Conservation (phyloP, 257 asterid species). For the Salvia miltiorrhiza region DNA sequence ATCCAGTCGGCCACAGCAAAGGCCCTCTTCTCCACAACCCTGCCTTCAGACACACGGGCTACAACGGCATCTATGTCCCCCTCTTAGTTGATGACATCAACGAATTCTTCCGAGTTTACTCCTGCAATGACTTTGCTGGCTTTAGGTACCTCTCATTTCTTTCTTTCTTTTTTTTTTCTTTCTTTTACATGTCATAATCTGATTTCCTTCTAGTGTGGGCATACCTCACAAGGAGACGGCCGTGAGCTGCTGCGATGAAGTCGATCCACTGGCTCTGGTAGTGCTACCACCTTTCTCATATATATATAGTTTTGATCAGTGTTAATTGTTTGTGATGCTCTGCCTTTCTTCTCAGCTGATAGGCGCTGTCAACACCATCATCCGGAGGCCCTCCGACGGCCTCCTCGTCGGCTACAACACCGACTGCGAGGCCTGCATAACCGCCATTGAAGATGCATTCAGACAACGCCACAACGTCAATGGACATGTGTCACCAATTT, state of each 20-base stretch:
- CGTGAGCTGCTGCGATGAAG: constrained; percentile 61
- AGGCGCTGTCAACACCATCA: constrained; percentile 71
- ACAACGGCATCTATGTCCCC: constrained; percentile 69
- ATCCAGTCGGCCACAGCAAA: constrained; percentile 69
- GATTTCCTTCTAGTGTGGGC: constrained; percentile 45
- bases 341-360: constrained; percentile 42
- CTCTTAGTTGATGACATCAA: constrained; percentile 55
- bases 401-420: constrained; percentile 67
- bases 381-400: constrained; percentile 54
- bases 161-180: too few relatives aligned
- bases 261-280: constrained; percentile 74
- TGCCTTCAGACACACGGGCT: constrained; percentile 53
- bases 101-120: constrained; percentile 59
- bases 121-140: constrained; percentile 59
- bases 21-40: constrained; percentile 76
- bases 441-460: constrained; percentile 67
- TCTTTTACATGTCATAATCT: too few relatives aligned
- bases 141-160: constrained; percentile 76
- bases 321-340: too few relatives aligned
- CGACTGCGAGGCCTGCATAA: constrained; percentile 67
- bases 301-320: too few relatives aligned
- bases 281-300: too few relatives aligned
- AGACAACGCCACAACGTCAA: constrained; percentile 38
- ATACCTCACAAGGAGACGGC: constrained; percentile 76
- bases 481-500: constrained; percentile 48